Evolutionary conservation across 75 land plant genomes (phyloP).

Genomic region (Larix kaempferi): DNA sequence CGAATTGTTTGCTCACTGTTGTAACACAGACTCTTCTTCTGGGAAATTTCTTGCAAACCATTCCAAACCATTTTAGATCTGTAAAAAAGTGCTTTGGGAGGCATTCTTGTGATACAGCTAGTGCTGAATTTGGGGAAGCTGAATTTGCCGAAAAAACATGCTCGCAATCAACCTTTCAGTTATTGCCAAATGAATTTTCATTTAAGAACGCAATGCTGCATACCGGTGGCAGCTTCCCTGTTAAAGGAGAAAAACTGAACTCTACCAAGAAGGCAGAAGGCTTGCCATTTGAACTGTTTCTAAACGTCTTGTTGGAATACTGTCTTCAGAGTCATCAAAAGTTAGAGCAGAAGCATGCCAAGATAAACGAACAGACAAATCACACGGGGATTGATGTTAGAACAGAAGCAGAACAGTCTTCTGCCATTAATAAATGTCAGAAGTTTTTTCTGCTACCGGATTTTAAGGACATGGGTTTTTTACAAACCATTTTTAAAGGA

Average conservation of each 20-base stretch:
- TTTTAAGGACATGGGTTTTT: conserved; percentile 18
- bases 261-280: conserved; percentile 8
- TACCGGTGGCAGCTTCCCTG: neutral
- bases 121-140: neutral
- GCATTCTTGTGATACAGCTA: conserved; percentile 5
- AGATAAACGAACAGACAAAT: neutral
- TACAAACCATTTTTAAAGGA: conserved; percentile 24
- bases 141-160: conserved; percentile 5
- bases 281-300: conserved; percentile 7
- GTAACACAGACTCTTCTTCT: conserved; percentile 33
- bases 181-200: neutral
- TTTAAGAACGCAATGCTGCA: neutral
- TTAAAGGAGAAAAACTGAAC: conserved; percentile 6
- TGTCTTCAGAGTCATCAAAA: conserved; percentile 31
- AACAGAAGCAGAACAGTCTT: neutral
- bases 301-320: conserved; percentile 28
- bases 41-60: conserved; percentile 25
- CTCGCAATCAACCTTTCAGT: neutral
- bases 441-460: conserved; percentile 6
- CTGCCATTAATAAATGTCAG: neutral
- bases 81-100: conserved; percentile 37
- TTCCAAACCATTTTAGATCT: conserved; percentile 31
- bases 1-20: conserved; percentile 37
- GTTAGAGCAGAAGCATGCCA: conserved; percentile 22
- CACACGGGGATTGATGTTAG: neutral